Evolutionary conservation across 1,284 basidiomycete species (phyloP), one percentile per base, ranked within the genome.

Genomic region (Puccinia hordei): DNA sequence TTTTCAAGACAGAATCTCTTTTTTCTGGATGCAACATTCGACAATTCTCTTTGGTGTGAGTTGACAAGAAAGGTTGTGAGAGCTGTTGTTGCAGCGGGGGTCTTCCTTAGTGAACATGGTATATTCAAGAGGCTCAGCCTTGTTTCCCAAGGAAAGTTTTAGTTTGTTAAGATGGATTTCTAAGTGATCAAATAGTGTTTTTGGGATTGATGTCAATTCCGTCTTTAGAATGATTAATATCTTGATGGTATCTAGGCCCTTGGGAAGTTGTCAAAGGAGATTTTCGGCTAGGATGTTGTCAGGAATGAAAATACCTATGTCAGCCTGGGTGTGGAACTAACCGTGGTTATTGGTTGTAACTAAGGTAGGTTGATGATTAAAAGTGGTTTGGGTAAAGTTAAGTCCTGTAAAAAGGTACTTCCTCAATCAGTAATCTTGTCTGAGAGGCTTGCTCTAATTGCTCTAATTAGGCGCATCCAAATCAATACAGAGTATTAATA

Each of bases 41-140:
- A 27, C 55, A 57, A 2, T 27, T n/a, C 27, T 24, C 55, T 5
- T 5, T 5, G 2, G n/a, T n/a, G 55, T 57, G 55, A 57, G 8
- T 8, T 44, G 41, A n/a, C n/a, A 2, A 24, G 9, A 27, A 5
- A 24, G 55, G n/a, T 57, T 57, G n/a, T 57, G 55, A 8, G 8
- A 2, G 55, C n/a, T 24, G 4, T 19, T 8, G 1, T 10, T n/a
- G 24, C 55, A 57, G 5, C 55, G 19, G 2, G 2, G 19, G 13
- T 57, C 55, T 24, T 57, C n/a, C 55, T 57, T 27, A 22, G 65
- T 68, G 65, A 44, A 46, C 65, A 68, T 68, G 1, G 65, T 46
- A 24, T 38, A 15, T 19, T 3, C 12, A 2, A 24, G 3, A 2
- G 38, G 8, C 9, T 68, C 38, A 27, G 6, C n/a, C n/a, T 9